phyloP scores from a whole-genome alignment of 495 filamentous ascomycete genomes.

The Terfezia claveryi region DNA sequence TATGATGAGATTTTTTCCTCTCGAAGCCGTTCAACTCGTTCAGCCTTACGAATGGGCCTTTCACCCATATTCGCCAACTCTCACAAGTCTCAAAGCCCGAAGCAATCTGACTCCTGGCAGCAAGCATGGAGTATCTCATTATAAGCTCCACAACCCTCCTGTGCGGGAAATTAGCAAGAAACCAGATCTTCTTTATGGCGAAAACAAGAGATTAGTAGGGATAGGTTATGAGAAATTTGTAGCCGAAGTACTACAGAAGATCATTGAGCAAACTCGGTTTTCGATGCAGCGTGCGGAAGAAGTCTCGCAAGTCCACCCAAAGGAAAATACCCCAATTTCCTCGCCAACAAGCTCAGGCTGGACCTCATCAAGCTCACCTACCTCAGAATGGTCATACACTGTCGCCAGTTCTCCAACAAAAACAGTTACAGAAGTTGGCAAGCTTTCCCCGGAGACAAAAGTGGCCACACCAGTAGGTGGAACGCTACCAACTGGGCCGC shows the following conservation, averaged over 20 bases:
- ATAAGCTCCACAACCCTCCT: background rate
- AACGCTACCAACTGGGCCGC: background rate
- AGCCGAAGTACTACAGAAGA: background rate
- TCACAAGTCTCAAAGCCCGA: background rate
- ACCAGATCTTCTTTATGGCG: background rate
- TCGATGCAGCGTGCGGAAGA: background rate
- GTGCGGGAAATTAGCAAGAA: background rate
- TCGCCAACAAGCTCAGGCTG: background rate
- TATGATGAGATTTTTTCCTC: background rate
- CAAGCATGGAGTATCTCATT: background rate
- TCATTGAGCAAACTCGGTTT: background rate
- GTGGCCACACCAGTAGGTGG: background rate
- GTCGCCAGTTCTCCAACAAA: background rate
- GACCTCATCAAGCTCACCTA: background rate
- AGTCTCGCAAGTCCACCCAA: background rate
- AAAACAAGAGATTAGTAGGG: background rate
- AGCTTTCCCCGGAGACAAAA: background rate
- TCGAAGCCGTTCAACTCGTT: background rate
- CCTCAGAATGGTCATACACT: background rate
- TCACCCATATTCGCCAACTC: background rate
- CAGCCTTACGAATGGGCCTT: background rate
- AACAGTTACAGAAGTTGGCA: background rate
- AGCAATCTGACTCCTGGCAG: background rate
- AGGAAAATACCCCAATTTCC: background rate
- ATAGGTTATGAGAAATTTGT: background rate